These are phyloP conservation scores for Debaryomyces nepalensis DNA, from an alignment of 1,139 yeast species.

Conservation along the genomic window DNA sequence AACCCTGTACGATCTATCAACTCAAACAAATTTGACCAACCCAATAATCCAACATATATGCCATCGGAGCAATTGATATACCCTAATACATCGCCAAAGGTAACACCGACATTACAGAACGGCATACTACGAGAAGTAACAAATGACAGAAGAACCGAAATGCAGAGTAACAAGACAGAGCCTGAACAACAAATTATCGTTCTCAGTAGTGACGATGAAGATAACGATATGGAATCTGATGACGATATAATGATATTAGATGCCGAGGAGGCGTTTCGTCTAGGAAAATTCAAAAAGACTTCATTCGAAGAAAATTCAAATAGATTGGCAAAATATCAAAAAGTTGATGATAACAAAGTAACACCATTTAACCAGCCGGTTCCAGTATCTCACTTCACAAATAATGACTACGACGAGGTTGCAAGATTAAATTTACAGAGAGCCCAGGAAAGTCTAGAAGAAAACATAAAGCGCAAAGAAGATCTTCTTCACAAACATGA, in stretches of 20 bases:
- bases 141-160: background rate
- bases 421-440: slow-evolving; percentile 13
- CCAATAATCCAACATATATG: background rate
- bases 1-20: too few relatives aligned
- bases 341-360: background rate
- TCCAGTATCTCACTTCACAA: slow-evolving; percentile 36
- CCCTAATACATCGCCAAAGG: background rate
- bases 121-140: background rate
- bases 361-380: slow-evolving; percentile 32
- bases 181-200: slow-evolving; percentile 9
- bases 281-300: slow-evolving; percentile 28
- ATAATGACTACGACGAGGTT: slow-evolving; percentile 8
- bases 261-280: slow-evolving; percentile 30
- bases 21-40: too few relatives aligned
- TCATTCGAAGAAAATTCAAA: slow-evolving; percentile 20
- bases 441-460: slow-evolving; percentile 8
- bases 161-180: background rate
- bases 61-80: background rate
- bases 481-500: slow-evolving; percentile 12
- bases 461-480: slow-evolving; percentile 12
- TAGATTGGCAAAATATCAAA: background rate
- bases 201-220: slow-evolving; percentile 15
- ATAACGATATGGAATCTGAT: slow-evolving; percentile 16
- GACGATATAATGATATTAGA: slow-evolving; percentile 28
- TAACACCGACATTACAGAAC: background rate